A percentile compares a stretch with the other conserved stretches of the same genome.
Evolutionary conservation across 2,329 filamentous ascomycete genomes (phyloP).

Genomic region (Albophoma yamanashiensis): DNA sequence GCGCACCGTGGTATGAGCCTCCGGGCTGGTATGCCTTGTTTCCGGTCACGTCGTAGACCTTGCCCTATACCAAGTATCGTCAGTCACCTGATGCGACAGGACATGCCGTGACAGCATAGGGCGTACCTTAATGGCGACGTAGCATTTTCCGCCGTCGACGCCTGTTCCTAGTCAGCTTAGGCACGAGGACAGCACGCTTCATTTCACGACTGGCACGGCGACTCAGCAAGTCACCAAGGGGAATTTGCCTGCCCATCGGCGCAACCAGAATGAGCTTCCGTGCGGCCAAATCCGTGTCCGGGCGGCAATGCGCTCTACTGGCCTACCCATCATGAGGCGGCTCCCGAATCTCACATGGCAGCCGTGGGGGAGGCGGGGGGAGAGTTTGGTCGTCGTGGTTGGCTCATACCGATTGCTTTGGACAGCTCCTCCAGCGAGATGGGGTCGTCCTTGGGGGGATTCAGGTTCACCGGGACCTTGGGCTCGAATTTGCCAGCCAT

Average conservation of each 20-base stretch:
- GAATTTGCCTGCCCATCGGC: neutral
- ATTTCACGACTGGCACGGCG: neutral
- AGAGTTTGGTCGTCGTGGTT: neutral
- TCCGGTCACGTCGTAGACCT: conserved; percentile 85
- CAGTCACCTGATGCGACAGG: neutral
- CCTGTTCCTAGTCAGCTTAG: conserved; percentile 33
- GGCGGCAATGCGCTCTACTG: neutral
- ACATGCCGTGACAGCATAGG: neutral
- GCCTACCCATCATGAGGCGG: neutral
- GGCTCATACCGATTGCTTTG: conserved; percentile 65
- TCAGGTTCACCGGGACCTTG: conserved; percentile 63
- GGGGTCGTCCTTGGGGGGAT: conserved; percentile 76
- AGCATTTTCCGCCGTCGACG: conserved; percentile 51
- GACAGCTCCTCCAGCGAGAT: conserved; percentile 74
- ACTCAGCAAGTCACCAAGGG: neutral
- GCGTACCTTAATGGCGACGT: conserved; percentile 58
- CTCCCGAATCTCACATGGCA: neutral
- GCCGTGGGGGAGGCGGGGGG: neutral
- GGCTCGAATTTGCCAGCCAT: conserved; percentile 66
- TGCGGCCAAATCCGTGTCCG: neutral
- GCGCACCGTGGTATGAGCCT: conserved; percentile 75
- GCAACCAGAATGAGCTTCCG: neutral
- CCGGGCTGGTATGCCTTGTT: conserved; percentile 79
- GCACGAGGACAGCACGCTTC: neutral
- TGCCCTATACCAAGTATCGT: conserved; percentile 48